Evolutionary conservation across 768 basidiomycete species (phyloP).

Genomic region (Lactarius indigo): DNA sequence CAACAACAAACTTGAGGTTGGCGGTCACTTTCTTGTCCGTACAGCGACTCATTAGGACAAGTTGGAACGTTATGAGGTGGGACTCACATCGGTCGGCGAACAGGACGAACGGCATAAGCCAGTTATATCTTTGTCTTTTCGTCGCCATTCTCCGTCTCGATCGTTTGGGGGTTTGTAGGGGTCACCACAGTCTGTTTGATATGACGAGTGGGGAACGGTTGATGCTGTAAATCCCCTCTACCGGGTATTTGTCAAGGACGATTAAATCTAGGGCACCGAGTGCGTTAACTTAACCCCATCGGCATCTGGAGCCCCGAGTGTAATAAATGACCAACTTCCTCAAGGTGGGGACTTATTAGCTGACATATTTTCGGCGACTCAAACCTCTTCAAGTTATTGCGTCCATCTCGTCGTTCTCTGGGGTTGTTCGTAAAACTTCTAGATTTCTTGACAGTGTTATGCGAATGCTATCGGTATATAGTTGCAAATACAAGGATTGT

Average conservation of each 20-base stretch:
- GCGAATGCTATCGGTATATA: background rate
- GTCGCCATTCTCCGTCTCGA: background rate
- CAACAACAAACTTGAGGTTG: slow-evolving; percentile 75
- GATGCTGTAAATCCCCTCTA: background rate
- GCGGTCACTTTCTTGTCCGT: slow-evolving; percentile 71
- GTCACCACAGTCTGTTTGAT: slow-evolving; percentile 63
- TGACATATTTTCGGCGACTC: slow-evolving; percentile 70
- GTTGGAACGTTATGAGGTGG: slow-evolving; percentile 58
- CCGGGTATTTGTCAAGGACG: slow-evolving; percentile 40
- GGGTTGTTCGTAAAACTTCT: slow-evolving; percentile 57
- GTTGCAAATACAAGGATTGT: background rate
- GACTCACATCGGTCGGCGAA: slow-evolving; percentile 78
- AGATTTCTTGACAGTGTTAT: slow-evolving; percentile 37
- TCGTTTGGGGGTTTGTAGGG: slow-evolving; percentile 42
- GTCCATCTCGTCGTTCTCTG: slow-evolving; percentile 58
- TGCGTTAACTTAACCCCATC: slow-evolving; percentile 31
- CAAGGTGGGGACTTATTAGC: slow-evolving; percentile 64
- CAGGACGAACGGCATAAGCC: slow-evolving; percentile 52
- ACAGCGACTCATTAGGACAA: slow-evolving; percentile 45
- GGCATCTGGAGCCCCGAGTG: background rate
- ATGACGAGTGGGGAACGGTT: slow-evolving; percentile 45
- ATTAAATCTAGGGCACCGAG: slow-evolving; percentile 59
- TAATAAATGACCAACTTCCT: background rate
- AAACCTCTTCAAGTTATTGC: slow-evolving; percentile 57
- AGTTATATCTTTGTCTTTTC: background rate